Conservation (phyloP, 495 filamentous ascomycete species). For the Aspergillus bertholletiae region DNA sequence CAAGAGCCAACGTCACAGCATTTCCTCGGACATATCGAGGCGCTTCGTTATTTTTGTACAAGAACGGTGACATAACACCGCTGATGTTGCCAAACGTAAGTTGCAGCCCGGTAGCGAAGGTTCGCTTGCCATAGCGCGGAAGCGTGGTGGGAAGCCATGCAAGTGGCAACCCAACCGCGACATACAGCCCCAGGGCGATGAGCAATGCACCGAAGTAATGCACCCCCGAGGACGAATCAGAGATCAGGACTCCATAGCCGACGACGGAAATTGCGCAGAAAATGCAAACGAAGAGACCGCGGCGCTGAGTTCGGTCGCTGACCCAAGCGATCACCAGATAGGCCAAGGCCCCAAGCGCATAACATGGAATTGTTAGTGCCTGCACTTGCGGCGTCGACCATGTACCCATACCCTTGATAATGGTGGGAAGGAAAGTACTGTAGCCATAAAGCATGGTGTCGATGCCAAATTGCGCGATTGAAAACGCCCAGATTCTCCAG, state of each 20-base stretch:
- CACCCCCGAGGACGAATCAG: slow-evolving; percentile 53
- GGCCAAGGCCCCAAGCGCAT: slow-evolving; percentile 61
- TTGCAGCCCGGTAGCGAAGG: slow-evolving; percentile 66
- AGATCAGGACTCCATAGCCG: slow-evolving; percentile 65
- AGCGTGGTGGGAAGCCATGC: slow-evolving; percentile 60
- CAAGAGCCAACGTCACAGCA: slow-evolving; percentile 44
- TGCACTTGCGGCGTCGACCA: slow-evolving; percentile 64
- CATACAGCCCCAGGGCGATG: slow-evolving; percentile 68
- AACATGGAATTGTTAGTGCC: slow-evolving; percentile 76
- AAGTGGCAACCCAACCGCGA: slow-evolving; percentile 64
- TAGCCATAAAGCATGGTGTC: slow-evolving; percentile 77
- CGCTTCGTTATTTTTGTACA: slow-evolving; percentile 38
- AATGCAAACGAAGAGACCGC: slow-evolving; percentile 56
- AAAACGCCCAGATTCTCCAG: slow-evolving; percentile 68
- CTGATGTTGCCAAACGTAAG: slow-evolving; percentile 61
- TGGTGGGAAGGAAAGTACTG: slow-evolving; percentile 74
- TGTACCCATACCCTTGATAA: slow-evolving; percentile 63
- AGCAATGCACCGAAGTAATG: slow-evolving; percentile 72
- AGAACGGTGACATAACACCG: slow-evolving; percentile 66
- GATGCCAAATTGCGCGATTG: slow-evolving; percentile 60
- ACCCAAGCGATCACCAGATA: slow-evolving; percentile 61
- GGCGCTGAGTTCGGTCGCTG: slow-evolving; percentile 57
- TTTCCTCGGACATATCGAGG: slow-evolving; percentile 42
- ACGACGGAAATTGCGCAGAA: slow-evolving; percentile 59
- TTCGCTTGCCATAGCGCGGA: slow-evolving; percentile 70